These are phyloP conservation scores for Bacidia rubella DNA, from an alignment of 495 filamentous ascomycete genomes.

Conservation along the genomic window DNA sequence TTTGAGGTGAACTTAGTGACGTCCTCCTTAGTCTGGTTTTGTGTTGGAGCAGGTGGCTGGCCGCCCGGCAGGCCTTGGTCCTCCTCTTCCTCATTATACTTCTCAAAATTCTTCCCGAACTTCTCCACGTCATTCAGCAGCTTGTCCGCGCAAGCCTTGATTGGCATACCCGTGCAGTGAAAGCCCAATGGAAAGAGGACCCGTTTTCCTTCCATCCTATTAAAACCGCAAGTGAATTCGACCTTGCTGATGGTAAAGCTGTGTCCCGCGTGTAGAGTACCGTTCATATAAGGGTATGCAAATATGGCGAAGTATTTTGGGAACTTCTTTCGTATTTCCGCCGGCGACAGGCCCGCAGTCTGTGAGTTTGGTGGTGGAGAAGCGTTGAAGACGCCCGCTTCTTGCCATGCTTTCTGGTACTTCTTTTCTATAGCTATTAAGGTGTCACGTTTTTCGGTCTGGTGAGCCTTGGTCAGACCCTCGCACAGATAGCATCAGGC, in stretches of 20 bases:
- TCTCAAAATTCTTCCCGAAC: slow-evolving; percentile 80
- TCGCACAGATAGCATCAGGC: slow-evolving; percentile 13
- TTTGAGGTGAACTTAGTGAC: slow-evolving; percentile 83
- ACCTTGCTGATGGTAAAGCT: slow-evolving; percentile 80
- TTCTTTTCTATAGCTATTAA: slow-evolving; percentile 81
- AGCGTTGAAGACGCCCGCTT: slow-evolving; percentile 64
- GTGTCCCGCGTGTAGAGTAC: slow-evolving; percentile 83
- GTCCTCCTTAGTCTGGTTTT: slow-evolving; percentile 53
- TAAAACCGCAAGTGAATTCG: slow-evolving; percentile 74
- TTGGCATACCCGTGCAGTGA: slow-evolving; percentile 96
- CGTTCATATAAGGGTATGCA: slow-evolving; percentile 96
- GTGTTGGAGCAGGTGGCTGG: slow-evolving; percentile 37
- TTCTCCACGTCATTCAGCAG: slow-evolving; percentile 73
- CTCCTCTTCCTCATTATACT: slow-evolving; percentile 49
- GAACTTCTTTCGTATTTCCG: slow-evolving; percentile 60
- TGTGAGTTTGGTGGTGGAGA: slow-evolving; percentile 68
- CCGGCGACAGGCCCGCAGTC: slow-evolving; percentile 52
- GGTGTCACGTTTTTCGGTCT: slow-evolving; percentile 89
- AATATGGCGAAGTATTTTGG: slow-evolving; percentile 92
- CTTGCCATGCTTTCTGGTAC: slow-evolving; percentile 78
- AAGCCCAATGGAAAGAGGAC: slow-evolving; percentile 82
- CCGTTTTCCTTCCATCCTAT: slow-evolving; percentile 79
- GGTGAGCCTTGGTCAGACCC: slow-evolving; percentile 12
- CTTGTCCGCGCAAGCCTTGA: slow-evolving; percentile 95
- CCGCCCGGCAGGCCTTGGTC: slow-evolving; percentile 22